Evolutionary conservation across 202 grass and related monocot genomes (phyloP).

Genomic region (Digitaria exilis): DNA sequence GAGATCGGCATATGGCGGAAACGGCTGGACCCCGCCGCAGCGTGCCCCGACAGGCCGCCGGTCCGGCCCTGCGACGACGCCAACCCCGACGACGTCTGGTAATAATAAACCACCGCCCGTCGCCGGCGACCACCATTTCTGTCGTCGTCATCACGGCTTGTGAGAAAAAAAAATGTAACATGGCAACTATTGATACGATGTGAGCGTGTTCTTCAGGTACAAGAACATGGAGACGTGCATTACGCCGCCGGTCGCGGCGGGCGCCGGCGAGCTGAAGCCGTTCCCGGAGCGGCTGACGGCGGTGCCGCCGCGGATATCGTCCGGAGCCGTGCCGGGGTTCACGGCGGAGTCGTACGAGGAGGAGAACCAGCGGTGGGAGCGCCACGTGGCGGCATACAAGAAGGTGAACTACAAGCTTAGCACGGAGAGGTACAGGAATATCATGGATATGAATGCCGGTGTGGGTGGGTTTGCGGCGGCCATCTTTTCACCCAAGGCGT

Average conservation of each 20-base stretch:
- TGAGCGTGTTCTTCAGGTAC: slow-evolving; percentile 51
- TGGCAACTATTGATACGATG: too few relatives aligned
- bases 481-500: too few relatives aligned
- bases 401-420: neutral
- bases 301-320: slow-evolving; percentile 46
- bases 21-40: slow-evolving; percentile 32
- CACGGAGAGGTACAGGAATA: too few relatives aligned
- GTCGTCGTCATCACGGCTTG: too few relatives aligned
- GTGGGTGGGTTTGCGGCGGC: too few relatives aligned
- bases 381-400: slow-evolving; percentile 60
- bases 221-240: slow-evolving; percentile 79
- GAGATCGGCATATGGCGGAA: slow-evolving; percentile 78
- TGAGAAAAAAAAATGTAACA: neutral
- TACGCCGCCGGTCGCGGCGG: slow-evolving; percentile 1
- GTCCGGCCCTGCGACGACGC: slow-evolving; percentile 42
- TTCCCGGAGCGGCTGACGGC: slow-evolving; percentile 58
- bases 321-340: slow-evolving; percentile 46
- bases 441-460: too few relatives aligned
- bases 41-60: slow-evolving; percentile 27
- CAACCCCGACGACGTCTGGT: slow-evolving; percentile 64
- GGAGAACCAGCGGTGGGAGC: slow-evolving; percentile 67
- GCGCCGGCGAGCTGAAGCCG: slow-evolving; percentile 42
- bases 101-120: too few relatives aligned
- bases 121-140: too few relatives aligned
- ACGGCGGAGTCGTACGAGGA: slow-evolving; percentile 46